These are phyloP conservation scores for Cinnamomum chago DNA, from an alignment of 164 flowering plant genomes.

Conservation along the genomic window DNA sequence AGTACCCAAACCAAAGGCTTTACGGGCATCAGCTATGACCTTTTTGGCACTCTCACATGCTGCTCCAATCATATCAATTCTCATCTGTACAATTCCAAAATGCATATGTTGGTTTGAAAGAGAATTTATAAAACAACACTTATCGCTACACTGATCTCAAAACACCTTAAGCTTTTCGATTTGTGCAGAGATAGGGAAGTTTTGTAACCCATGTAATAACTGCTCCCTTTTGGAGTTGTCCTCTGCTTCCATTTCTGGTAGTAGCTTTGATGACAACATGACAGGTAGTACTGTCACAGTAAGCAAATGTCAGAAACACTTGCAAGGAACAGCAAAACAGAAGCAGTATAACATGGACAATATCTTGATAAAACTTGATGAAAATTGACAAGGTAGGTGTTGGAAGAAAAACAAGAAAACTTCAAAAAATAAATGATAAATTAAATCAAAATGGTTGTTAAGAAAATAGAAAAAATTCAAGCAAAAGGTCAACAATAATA, in stretches of 20 bases:
- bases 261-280: conserved; percentile 86
- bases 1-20: conserved; percentile 75
- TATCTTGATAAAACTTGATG: not conserved
- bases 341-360: not conserved
- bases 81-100: conserved; percentile 36
- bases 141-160: not conserved
- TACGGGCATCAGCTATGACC: conserved; percentile 78
- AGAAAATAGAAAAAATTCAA: too few species aligned
- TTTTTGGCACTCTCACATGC: conserved; percentile 98
- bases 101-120: conserved; percentile 6
- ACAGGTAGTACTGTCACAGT: conserved; percentile 70
- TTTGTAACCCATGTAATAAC: conserved; percentile 77
- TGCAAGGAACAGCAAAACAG: not conserved
- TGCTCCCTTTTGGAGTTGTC: conserved; percentile 81
- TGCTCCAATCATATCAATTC: conserved; percentile 90
- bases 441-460: not conserved
- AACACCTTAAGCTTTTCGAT: conserved; percentile 86
- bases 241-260: conserved; percentile 92
- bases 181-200: conserved; percentile 61
- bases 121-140: not conserved
- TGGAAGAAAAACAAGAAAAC: not conserved
- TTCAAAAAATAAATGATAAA: not conserved
- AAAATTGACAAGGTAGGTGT: not conserved
- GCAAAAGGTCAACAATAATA: too few species aligned
- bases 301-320: conserved; percentile 2